phyloP scores from a whole-genome alignment of 306 rosid species.

The Glycyrrhiza uralensis region DNA sequence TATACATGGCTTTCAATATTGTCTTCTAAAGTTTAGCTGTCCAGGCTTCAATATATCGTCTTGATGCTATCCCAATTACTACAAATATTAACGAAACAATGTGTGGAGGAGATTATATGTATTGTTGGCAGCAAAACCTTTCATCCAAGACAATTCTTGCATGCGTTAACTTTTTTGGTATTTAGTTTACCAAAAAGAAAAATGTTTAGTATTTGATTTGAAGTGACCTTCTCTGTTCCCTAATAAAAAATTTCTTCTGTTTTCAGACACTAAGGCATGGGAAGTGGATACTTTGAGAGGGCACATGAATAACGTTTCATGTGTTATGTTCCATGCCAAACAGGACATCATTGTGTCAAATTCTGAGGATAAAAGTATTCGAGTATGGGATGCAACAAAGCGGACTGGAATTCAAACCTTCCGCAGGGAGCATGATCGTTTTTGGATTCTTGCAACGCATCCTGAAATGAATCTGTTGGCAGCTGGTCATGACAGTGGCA shows the following conservation, averaged over 20 bases:
- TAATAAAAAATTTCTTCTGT: constrained; percentile 17
- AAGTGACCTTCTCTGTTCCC: neutral
- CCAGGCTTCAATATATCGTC: neutral
- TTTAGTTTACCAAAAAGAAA: constrained; percentile 1
- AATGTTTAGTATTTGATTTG: neutral
- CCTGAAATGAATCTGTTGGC: constrained; percentile 98
- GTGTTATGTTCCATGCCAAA: constrained; percentile 94
- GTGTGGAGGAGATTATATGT: constrained; percentile 13
- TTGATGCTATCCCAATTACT: neutral
- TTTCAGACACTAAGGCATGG: constrained; percentile 96
- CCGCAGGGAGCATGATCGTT: constrained; percentile 93
- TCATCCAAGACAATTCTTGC: constrained; percentile 8
- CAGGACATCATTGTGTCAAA: constrained; percentile 94
- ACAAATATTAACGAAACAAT: neutral
- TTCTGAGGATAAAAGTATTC: constrained; percentile 95
- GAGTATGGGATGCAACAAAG: constrained; percentile 95
- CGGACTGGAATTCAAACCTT: constrained; percentile 94
- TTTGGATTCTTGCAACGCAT: constrained; percentile 95
- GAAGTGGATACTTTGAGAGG: constrained; percentile 98
- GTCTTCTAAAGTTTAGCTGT: neutral
- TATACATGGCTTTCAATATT: neutral
- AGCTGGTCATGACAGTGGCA: constrained; percentile 97
- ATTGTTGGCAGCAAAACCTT: neutral
- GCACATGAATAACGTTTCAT: constrained; percentile 95
- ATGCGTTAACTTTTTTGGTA: neutral